Base-by-base conservation (phyloP, 805 yeast genomes). In the Ogataea zsoltii region DNA sequence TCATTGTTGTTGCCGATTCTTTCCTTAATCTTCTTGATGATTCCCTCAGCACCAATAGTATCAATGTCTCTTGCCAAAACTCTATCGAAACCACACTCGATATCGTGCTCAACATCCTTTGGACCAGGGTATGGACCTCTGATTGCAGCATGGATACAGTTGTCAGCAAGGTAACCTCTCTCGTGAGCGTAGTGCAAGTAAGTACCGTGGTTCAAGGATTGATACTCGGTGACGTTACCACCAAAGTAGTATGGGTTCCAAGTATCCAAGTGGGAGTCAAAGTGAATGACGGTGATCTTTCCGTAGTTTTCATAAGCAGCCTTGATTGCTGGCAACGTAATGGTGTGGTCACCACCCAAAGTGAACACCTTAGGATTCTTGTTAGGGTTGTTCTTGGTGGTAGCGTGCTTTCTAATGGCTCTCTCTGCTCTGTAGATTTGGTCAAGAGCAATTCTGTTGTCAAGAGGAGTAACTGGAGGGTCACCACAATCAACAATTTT, bases 131-230 rank as follows among this genome's bases (percentile, higher is more conserved):
- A 78, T 1, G 88, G 88, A 3, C 87, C 88, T 49, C 88, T 67
- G 43, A 80, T 71, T 0, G 87, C 89, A 30, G 80, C 79, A 58
- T 83, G 88, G 45, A 74, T 74, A 49, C 79, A 75, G n/a, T 68
- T 66, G 13, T 69, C 65, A 3, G 72, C 62, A 33, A 82, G 66
- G 52, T 78, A 79, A 1, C 88, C 88, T 38, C 79, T 73, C 61
- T 83, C 88, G 37, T 78, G 77, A 1, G 89, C 89, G 63, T 79
- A 82, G 60, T 82, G 88, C 35, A 83, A 66, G 50, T 82, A 82
- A 0, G 89, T 82, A 4, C 88, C 89, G 59, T 83, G 88, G 56
- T 82, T 83, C 31, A 64, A 42, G 17, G 60, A 48, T 66, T 81
- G 77, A 56, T 83, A 82, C 51, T 76, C 70, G 11, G 83, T 67